A percentile compares a stretch with the other conserved stretches of the same genome.
Conservation (phyloP, 768 basidiomycete species). For the Pleurotus tuber-regium region DNA sequence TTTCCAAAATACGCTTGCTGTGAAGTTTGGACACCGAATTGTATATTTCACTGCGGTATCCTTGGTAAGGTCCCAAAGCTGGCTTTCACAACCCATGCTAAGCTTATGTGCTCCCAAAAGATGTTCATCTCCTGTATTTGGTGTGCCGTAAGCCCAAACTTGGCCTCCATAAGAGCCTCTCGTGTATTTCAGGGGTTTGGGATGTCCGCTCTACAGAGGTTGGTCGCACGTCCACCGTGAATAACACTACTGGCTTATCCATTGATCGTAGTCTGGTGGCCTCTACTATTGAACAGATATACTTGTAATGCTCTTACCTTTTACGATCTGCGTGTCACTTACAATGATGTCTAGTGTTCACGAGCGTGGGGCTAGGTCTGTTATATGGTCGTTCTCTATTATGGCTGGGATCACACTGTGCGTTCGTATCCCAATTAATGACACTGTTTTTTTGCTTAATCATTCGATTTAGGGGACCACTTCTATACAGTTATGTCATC, state of each 20-base stretch:
- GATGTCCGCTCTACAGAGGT: slow-evolving; percentile 43
- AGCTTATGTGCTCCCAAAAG: slow-evolving; percentile 16
- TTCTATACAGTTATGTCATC: slow-evolving; percentile 47
- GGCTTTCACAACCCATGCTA: not conserved
- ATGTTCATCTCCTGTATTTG: slow-evolving; percentile 46
- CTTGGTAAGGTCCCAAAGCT: slow-evolving; percentile 29
- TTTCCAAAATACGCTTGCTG: slow-evolving; percentile 35
- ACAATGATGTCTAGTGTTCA: slow-evolving; percentile 39
- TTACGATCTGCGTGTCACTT: no score
- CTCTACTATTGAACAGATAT: slow-evolving; percentile 42
- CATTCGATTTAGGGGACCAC: slow-evolving; percentile 32
- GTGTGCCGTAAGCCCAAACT: slow-evolving; percentile 40
- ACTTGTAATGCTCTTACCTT: no score
- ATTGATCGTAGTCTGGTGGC: slow-evolving; percentile 31
- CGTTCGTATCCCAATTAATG: no score
- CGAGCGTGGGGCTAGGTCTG: slow-evolving; percentile 38
- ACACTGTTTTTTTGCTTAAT: no score
- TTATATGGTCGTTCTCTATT: slow-evolving; percentile 45
- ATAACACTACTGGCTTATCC: not conserved
- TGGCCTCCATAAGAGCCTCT: slow-evolving; percentile 39
- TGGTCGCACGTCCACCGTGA: not conserved
- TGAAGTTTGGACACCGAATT: slow-evolving; percentile 44
- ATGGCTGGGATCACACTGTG: slow-evolving; percentile 41
- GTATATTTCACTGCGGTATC: slow-evolving; percentile 40
- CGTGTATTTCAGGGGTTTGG: slow-evolving; percentile 46